Conservation (phyloP, 2,329 filamentous ascomycete species). For the Fusarium lyarnte region DNA sequence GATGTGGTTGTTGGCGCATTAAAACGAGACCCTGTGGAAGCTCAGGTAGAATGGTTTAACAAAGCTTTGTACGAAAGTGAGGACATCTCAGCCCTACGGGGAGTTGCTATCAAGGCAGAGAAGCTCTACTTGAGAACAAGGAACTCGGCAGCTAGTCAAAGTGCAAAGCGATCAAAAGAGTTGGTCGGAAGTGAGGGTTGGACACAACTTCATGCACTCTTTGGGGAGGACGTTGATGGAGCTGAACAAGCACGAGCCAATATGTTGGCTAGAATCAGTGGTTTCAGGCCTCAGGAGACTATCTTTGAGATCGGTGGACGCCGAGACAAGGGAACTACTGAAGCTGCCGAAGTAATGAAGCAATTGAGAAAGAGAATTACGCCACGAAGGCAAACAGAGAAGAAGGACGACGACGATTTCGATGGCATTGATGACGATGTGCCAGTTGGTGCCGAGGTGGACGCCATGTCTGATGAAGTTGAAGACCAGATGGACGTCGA, state of each 20-base stretch:
- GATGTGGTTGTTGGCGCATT: conserved; percentile 86
- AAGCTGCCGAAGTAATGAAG: conserved; percentile 80
- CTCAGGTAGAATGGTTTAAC: conserved; percentile 82
- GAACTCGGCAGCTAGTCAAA: conserved; percentile 89
- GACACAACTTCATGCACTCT: conserved; percentile 81
- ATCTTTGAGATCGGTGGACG: conserved; percentile 94
- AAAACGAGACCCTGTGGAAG: conserved; percentile 76
- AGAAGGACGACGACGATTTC: conserved; percentile 52
- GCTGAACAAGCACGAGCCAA: conserved; percentile 78
- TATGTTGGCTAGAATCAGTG: conserved; percentile 89
- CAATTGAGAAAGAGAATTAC: conserved; percentile 75
- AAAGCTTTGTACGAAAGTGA: conserved; percentile 79
- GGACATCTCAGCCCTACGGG: conserved; percentile 76
- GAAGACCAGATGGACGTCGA: conserved; percentile 51
- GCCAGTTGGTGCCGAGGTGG: conserved; percentile 49
- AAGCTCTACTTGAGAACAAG: conserved; percentile 91
- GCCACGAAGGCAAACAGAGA: conserved; percentile 60
- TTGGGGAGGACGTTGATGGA: conserved; percentile 73
- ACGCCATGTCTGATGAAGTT: conserved; percentile 41
- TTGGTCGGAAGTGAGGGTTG: conserved; percentile 76
- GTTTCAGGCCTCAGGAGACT: conserved; percentile 89
- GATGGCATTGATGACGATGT: conserved; percentile 45
- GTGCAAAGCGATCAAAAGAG: conserved; percentile 86
- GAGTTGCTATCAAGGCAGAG: conserved; percentile 86
- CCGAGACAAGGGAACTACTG: conserved; percentile 70